Evolutionary conservation across 169 alveolate genomes (phyloP).

Genomic region (Eimeria maxima): DNA sequence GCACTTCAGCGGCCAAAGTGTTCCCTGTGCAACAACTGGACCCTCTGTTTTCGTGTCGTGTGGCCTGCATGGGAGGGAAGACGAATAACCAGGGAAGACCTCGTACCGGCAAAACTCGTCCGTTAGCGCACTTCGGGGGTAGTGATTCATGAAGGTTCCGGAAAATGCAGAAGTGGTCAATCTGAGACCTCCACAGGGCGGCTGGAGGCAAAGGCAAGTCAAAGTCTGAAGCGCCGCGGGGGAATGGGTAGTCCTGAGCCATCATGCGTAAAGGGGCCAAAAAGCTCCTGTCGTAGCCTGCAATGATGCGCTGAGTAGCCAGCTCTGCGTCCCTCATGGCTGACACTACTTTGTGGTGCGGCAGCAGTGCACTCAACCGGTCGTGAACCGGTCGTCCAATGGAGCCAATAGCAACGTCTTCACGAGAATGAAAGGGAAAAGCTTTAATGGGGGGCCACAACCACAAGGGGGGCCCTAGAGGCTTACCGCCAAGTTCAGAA

Average conservation of each 20-base stretch:
- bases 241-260: constrained; percentile 70
- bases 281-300: neutral
- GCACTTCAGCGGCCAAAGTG: neutral
- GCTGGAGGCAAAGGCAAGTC: constrained; percentile 56
- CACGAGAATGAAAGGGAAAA: neutral
- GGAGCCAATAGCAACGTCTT: neutral
- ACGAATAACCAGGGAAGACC: neutral
- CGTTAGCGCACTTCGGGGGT: constrained; percentile 71
- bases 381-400: neutral
- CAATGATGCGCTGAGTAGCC: neutral
- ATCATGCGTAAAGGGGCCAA: neutral
- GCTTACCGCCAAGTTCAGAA: constrained; percentile 71
- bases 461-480: neutral
- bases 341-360: neutral
- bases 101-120: constrained; percentile 53
- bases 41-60: neutral
- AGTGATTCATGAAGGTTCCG: constrained; percentile 81
- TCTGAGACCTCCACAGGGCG: constrained; percentile 82
- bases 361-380: neutral
- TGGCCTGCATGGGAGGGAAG: neutral
- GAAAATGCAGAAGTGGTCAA: constrained; percentile 80
- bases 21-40: neutral
- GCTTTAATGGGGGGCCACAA: neutral
- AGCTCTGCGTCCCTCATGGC: neutral
- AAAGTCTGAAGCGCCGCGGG: constrained; percentile 81